A percentile compares a stretch with the other conserved stretches of the same genome.
phyloP scores from a whole-genome alignment of 2,329 filamentous ascomycete genomes.

The Davidsoniella australis region DNA sequence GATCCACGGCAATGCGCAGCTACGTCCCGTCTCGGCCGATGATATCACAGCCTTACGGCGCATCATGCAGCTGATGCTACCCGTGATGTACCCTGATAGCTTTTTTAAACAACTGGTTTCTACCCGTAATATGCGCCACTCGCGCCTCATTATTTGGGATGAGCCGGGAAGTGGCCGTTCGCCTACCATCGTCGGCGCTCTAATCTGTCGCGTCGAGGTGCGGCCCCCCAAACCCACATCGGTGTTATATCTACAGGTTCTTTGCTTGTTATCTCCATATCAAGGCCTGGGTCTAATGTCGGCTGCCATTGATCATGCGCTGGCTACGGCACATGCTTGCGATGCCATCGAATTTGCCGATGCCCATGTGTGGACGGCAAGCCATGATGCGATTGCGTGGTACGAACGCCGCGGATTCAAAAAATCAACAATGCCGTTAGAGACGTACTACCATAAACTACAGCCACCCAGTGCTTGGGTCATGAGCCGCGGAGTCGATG shows the following conservation, averaged over 20 bases:
- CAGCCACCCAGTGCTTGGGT: slow-evolving; percentile 45
- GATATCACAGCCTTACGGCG: slow-evolving; percentile 43
- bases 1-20: slow-evolving; percentile 31
- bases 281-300: slow-evolving; percentile 40
- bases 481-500: slow-evolving; percentile 29
- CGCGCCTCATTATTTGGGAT: slow-evolving; percentile 41
- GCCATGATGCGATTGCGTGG: slow-evolving; percentile 45
- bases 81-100: slow-evolving; percentile 43
- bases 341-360: slow-evolving; percentile 31
- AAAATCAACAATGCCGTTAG: slow-evolving; percentile 28
- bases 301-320: slow-evolving; percentile 37
- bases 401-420: slow-evolving; percentile 41
- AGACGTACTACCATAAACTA: slow-evolving; percentile 45
- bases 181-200: slow-evolving; percentile 39
- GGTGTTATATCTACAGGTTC: slow-evolving; percentile 46
- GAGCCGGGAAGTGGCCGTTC: slow-evolving; percentile 20
- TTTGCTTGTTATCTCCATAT: slow-evolving; percentile 46
- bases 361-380: slow-evolving; percentile 53
- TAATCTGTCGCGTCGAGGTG: slow-evolving; percentile 46
- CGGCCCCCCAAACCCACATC: slow-evolving; percentile 23
- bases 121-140: slow-evolving; percentile 33
- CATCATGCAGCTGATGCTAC: slow-evolving; percentile 48
- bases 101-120: slow-evolving; percentile 42
- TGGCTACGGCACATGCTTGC: slow-evolving; percentile 23
- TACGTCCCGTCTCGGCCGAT: slow-evolving; percentile 30